These are phyloP conservation scores for Cyclotella choctawhatcheeana DNA, from an alignment of 108 stramenopile genomes.

Conservation along the genomic window DNA sequence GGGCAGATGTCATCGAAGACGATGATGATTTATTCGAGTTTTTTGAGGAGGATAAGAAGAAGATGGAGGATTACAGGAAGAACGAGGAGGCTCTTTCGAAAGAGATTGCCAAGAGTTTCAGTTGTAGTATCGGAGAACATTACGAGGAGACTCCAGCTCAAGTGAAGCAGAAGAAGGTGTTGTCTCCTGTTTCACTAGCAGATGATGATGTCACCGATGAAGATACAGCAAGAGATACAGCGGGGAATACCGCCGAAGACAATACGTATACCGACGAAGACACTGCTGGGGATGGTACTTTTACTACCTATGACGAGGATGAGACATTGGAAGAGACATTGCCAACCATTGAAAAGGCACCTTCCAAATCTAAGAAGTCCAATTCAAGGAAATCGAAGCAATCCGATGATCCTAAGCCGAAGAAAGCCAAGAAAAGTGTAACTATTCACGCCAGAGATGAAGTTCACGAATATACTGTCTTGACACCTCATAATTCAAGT, in stretches of 20 bases:
- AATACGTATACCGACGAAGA: too few species aligned
- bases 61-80: background rate
- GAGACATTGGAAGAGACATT: background rate
- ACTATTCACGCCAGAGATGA: conserved; percentile 1
- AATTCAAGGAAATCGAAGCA: background rate
- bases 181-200: conserved; percentile 8
- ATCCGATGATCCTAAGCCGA: background rate
- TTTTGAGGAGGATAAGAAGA: background rate
- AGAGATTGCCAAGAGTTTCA: conserved; percentile 1
- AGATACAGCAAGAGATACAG: background rate
- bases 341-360: background rate
- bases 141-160: background rate
- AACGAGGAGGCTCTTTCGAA: background rate
- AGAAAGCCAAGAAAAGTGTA: background rate
- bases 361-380: background rate
- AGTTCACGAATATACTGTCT: background rate
- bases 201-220: conserved; percentile 1
- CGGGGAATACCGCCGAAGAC: too few species aligned
- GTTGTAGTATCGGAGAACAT: background rate
- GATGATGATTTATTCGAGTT: background rate
- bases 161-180: background rate
- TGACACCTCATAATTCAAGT: background rate
- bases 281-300: too few species aligned
- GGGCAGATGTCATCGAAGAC: background rate
- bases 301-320: too few species aligned